Base-by-base conservation (phyloP, 306 rosid species). In the Malus asiatica region DNA sequence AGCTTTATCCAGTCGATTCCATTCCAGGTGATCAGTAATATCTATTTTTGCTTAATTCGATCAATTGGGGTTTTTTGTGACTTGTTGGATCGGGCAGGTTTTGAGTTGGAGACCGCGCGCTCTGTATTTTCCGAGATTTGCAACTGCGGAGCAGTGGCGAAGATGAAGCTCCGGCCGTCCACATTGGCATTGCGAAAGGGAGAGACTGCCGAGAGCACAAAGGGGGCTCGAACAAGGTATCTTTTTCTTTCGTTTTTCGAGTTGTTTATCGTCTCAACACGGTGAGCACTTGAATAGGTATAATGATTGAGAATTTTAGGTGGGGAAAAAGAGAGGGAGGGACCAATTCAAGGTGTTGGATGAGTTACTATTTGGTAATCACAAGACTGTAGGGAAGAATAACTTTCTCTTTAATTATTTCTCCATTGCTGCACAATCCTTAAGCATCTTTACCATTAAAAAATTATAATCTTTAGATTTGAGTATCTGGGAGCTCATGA, bases 191-290 rank as follows among this genome's bases (percentile, higher is more conserved):
- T 88, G 84, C 77, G 90, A 22, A 70, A 84, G 79, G 92, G 92
- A 74, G 89, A 90, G 71, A 80, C 92, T 67, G 79, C 53, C 23
- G 96, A 88, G 76, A 86, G 82, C 82, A 84, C 88, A 6, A 84
- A 86, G 78, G 88, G 72, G 72, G 76, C 87, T 14, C 83, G 96
- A 80, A 90, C 96, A 79, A 90, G 96, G 96, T 90, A 82, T 73
- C 68, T 53, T 53, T 53, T 4, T 18, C 30, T 45, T 68, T 14
- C 9, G 4, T 22, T 68, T 60, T 58, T 4, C 10, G 13, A 27
- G 38, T 42, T 32, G 11, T 22, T 13, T 55, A 1, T 11, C 3
- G 2, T 53, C 16, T 33, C 2, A 10, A 7, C 20, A 69, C 11
- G 38, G 73, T 27, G 42, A 10, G 44, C 70, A 8, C 15, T 33